Base-by-base conservation (phyloP, 352 stramenopile genomes). In the Phytophthora podocarpi region DNA sequence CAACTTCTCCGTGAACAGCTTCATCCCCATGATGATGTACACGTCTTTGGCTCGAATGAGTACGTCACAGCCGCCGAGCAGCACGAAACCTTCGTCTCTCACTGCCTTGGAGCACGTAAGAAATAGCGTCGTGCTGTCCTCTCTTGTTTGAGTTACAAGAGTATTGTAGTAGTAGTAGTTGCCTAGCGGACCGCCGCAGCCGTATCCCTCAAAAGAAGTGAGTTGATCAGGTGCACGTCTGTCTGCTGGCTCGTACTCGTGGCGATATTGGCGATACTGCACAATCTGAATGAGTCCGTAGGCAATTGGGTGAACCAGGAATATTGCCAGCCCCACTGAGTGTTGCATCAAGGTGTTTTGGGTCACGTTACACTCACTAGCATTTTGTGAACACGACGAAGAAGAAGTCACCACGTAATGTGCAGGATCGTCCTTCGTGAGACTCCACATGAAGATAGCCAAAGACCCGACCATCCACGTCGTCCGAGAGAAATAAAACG, bases 161-260 rank as follows among this genome's bases (percentile, higher is more conserved):
- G 70, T 78, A 39, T 72, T 66, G 64, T 78, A 78, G 56, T 78
- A 78, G 56, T 78, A 78, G 40, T 74, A 78, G 5, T 72, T 54
- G 5, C 60, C 56, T 0, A 78, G 15, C n/a, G 70, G 61, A 16
- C 57, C 45, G 8, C 70, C 65, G 15, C 64, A 75, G 35, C 60
- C 70, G 34, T 78, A 78, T 3, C 56, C 61, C 31, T 78, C 70
- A 26, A 78, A 78, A 1, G 57, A 72, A 0, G 70, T 75, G 23
- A 75, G 12, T 15, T 72, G 59, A 32, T 75, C 57, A 8, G 57
- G 47, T 11, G 43, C 30, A 15, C 65, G 57, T 35, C 54, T 35
- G 31, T 74, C 65, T n/a, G 31, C 36, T 18, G 70, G 53, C 5
- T 59, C 62, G 49, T 75, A 78, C 34, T 78, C 69, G 36, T 57